Conservation (phyloP, 1,284 basidiomycete species). For the Afroboletus lepidellus region DNA sequence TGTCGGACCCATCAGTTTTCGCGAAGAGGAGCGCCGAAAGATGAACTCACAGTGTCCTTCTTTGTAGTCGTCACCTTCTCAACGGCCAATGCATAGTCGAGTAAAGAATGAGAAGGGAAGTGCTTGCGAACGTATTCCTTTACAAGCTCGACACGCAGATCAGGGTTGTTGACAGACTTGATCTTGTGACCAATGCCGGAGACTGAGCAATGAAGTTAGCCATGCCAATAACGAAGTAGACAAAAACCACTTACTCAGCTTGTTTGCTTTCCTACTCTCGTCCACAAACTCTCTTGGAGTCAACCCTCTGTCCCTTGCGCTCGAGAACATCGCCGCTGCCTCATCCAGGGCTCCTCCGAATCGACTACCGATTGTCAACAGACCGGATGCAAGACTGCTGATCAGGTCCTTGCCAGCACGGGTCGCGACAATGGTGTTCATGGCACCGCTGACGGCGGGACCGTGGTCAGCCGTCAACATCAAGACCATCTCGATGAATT, state of each 20-base stretch:
- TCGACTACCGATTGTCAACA: constrained; percentile 96
- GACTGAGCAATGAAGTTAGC: constrained; percentile 45
- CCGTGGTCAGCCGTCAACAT: constrained; percentile 99
- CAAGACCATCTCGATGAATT: constrained; percentile 99
- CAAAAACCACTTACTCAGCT: constrained; percentile 66
- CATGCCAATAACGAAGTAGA: neutral
- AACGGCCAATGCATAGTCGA: constrained; percentile 98
- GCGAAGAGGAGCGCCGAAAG: too few relatives aligned
- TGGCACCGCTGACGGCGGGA: constrained; percentile 95
- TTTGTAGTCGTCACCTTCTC: constrained; percentile 98
- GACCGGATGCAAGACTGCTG: constrained; percentile 93
- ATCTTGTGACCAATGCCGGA: constrained; percentile 99
- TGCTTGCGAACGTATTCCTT: constrained; percentile 96
- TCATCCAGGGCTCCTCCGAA: constrained; percentile 99
- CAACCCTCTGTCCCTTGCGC: constrained; percentile 86
- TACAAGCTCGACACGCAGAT: constrained; percentile 95
- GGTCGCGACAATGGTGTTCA: constrained; percentile 99
- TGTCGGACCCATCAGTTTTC: too few relatives aligned
- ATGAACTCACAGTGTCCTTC: constrained; percentile 82
- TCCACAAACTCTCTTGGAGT: constrained; percentile 98
- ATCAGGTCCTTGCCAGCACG: constrained; percentile 99
- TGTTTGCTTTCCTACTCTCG: constrained; percentile 92
- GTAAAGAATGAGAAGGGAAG: constrained; percentile 90
- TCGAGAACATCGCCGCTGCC: constrained; percentile 94
- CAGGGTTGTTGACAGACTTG: constrained; percentile 98